phyloP scores from a whole-genome alignment of 768 basidiomycete species.

The Trametes coccinea region DNA sequence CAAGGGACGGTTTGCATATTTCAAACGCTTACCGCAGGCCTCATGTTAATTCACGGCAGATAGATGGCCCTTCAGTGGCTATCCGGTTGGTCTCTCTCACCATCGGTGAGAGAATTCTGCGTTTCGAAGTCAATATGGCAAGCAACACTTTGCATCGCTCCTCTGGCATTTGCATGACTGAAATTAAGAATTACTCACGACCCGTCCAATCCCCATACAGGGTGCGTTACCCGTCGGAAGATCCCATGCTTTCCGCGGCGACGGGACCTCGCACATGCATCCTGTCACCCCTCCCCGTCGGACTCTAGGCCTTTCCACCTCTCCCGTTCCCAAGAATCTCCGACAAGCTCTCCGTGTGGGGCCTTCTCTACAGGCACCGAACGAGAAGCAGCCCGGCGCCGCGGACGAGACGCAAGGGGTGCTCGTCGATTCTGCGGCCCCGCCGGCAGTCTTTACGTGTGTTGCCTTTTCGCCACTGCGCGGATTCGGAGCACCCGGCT shows the following conservation, averaged over 20 bases:
- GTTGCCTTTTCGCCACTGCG: neutral
- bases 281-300: neutral
- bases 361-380: neutral
- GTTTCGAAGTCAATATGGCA: no score
- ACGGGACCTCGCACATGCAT: neutral
- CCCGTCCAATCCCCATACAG: no score
- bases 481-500: neutral
- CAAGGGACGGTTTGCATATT: neutral
- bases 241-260: neutral
- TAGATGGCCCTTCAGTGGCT: no score
- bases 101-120: no score
- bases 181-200: no score
- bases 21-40: neutral
- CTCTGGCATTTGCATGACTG: no score
- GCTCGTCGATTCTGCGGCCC: constrained; percentile 19
- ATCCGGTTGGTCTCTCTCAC: no score
- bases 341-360: constrained; percentile 2
- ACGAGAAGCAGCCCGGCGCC: neutral
- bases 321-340: neutral
- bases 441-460: constrained; percentile 10
- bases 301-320: neutral
- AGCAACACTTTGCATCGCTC: no score
- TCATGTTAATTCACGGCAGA: neutral
- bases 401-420: neutral
- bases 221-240: no score